These are phyloP conservation scores for Penicillium sclerotigenum DNA, from an alignment of 2,329 filamentous ascomycete genomes.

Conservation along the genomic window DNA sequence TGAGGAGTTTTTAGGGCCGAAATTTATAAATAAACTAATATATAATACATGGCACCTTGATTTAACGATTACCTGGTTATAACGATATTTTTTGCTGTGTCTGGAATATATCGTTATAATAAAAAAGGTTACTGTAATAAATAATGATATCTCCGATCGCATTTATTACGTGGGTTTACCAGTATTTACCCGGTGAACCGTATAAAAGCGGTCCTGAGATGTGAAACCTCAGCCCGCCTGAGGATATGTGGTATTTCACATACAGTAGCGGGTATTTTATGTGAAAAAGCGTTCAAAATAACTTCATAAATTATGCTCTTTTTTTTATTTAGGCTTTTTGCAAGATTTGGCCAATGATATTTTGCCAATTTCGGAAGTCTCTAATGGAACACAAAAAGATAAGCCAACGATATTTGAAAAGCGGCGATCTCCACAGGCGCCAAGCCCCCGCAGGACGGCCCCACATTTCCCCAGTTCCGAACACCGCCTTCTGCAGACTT, in stretches of 20 bases:
- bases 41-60: no score
- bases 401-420: neutral
- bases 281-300: neutral
- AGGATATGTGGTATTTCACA: neutral
- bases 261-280: neutral
- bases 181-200: neutral
- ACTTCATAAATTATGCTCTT: neutral
- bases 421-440: conserved; percentile 3
- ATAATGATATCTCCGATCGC: no score
- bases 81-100: no score
- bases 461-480: conserved; percentile 24
- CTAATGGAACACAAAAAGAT: neutral
- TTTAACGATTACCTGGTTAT: no score
- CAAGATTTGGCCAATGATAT: neutral
- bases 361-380: neutral
- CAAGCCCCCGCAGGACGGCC: conserved; percentile 15
- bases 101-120: no score
- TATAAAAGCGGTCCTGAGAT: neutral
- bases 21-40: no score
- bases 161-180: neutral
- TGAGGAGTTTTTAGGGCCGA: no score
- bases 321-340: no score
- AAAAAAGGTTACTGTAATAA: no score
- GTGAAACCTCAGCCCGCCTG: neutral
- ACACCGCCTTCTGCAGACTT: conserved; percentile 24